Evolutionary conservation across 371 early-diverging fungal genomes (phyloP), one percentile per base, ranked within the genome.

Genomic region (Rhizopus sp.): DNA sequence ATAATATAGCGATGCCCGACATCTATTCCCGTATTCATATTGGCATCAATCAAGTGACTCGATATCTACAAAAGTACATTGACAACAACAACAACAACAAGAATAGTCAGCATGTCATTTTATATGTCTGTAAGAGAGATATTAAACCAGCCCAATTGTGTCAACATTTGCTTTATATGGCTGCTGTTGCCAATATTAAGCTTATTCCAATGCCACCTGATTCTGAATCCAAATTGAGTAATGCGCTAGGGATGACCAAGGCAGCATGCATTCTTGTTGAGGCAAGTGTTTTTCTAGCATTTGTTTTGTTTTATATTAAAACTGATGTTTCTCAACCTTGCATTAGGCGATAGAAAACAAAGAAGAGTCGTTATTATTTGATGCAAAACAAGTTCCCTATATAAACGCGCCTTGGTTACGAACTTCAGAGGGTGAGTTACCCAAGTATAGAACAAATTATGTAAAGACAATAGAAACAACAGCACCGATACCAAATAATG

Each of bases 91-190:
- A 52, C 5, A 50, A 59, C 33, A 10, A 31, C 50, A 5, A 40
- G 45, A 7, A 45, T 33, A 50, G 38, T 38, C 0, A 17, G 33
- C 8, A 50, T 17, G n/a, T 0, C 4, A 56, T 68, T 13, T 53
- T 76, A 5, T 76, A 68, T 53, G 67, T 76, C 8, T 76, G 77
- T 51, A 66, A 67, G 34, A 54, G 77, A 35, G 77, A 76, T 16
- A 69, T 70, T 37, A 65, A 71, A 37, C 73, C 73, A 6, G 17
- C 53, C 3, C 69, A 70, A 5, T 15, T 76, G 6, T 73, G 73
- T 29, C 49, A 62, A 13, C 77, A 76, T 48, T 45, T 76, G 17
- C 55, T 71, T 15, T 53, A 57, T 44, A 70, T 76, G 73, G 68
- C 68, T 1, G 69, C 69, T 7, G 30, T 76, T 38, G 61, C 73